phyloP scores from a whole-genome alignment of 306 rosid genomes.

The Citrullus amarus region DNA sequence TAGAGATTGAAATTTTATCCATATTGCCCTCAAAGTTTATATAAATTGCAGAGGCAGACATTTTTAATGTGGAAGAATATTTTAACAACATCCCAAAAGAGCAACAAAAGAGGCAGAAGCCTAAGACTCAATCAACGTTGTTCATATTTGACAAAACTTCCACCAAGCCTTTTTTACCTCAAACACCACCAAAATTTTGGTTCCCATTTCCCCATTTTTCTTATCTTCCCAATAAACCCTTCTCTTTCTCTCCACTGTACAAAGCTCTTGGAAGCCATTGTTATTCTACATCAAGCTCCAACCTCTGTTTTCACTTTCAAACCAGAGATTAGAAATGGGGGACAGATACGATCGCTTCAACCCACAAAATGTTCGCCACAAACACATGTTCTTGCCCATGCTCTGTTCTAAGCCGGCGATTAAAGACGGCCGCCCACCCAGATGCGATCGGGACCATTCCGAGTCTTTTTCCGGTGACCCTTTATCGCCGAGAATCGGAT shows the following conservation, averaged over 20 bases:
- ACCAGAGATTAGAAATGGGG: conserved; percentile 17
- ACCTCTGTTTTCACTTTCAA: conserved; percentile 7
- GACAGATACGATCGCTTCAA: conserved; percentile 31
- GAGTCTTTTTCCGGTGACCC: conserved; percentile 33
- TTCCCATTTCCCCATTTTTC: not conserved
- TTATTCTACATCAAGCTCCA: not conserved
- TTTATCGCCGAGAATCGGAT: conserved; percentile 73
- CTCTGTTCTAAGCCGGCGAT: conserved; percentile 61
- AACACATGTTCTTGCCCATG: conserved; percentile 66
- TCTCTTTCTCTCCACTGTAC: not conserved
- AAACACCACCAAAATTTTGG: not conserved
- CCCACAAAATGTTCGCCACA: conserved; percentile 17
- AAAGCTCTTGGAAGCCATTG: conserved; percentile 2
- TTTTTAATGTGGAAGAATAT: not conserved
- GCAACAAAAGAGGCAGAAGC: not conserved
- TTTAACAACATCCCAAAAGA: not conserved
- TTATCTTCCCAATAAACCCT: conserved; percentile 4
- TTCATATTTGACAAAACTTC: conserved; percentile 36
- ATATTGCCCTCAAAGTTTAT: not conserved
- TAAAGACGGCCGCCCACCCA: conserved; percentile 23
- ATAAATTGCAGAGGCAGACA: not conserved
- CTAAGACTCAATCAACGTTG: not conserved
- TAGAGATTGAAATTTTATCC: not conserved
- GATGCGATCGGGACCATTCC: not conserved
- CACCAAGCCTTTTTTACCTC: not conserved